These are phyloP conservation scores for Sclerotiophoma versabilis DNA, from an alignment of 2,329 filamentous ascomycete genomes.

Conservation along the genomic window DNA sequence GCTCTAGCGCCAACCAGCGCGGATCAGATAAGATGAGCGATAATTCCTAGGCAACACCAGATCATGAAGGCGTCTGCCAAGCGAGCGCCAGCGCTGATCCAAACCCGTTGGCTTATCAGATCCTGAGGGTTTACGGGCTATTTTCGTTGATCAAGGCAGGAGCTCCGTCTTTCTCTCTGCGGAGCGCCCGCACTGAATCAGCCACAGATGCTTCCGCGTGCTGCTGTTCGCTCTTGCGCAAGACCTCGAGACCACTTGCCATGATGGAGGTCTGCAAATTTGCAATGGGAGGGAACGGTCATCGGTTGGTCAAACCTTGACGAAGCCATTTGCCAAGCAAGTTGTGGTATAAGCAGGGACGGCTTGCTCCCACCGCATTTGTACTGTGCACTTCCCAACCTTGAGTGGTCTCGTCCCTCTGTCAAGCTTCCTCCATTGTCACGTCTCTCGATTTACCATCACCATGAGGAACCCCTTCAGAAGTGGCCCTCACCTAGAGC, in stretches of 20 bases:
- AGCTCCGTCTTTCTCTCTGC: not conserved
- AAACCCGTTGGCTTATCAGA: conserved; percentile 9
- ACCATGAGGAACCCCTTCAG: conserved; percentile 12
- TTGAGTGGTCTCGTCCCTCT: not conserved
- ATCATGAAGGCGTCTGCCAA: conserved; percentile 5
- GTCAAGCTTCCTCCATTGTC: not conserved
- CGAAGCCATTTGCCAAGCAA: conserved; percentile 1
- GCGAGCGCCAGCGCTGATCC: conserved; percentile 3
- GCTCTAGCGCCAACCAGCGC: not conserved
- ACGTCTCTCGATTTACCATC: not conserved
- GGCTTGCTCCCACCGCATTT: not conserved
- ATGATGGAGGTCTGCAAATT: not conserved
- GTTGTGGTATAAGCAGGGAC: conserved; percentile 1
- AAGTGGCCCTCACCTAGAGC: conserved; percentile 1
- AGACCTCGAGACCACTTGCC: not conserved
- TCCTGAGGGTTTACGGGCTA: not conserved
- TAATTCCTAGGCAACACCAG: not conserved
- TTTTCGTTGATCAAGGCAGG: conserved; percentile 5
- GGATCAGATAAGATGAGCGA: conserved; percentile 12
- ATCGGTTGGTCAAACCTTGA: not conserved
- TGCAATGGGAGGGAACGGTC: not conserved
- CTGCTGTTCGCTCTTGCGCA: conserved; percentile 4
- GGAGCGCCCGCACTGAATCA: conserved; percentile 2
- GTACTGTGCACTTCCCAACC: not conserved
- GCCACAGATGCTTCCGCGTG: conserved; percentile 1